Evolutionary conservation across 1,284 basidiomycete genomes (phyloP).

Genomic region (Golubevia pallescens): DNA sequence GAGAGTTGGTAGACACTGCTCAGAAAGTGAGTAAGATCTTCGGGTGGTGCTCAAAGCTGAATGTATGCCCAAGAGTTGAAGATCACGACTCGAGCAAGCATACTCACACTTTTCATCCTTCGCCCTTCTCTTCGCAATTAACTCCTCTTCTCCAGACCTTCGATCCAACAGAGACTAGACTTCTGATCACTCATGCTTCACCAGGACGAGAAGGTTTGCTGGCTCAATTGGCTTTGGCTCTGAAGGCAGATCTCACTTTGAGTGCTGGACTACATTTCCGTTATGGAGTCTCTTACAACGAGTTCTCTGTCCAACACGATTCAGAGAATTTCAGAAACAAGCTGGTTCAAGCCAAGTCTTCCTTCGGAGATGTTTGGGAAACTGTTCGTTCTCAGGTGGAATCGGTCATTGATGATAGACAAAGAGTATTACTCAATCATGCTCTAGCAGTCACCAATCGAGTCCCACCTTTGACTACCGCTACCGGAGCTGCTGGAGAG

Average conservation of each 20-base stretch:
- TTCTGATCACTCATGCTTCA: constrained; percentile 89
- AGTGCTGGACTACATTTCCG: constrained; percentile 97
- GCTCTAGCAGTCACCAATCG: constrained; percentile 83
- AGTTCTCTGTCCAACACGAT: constrained; percentile 90
- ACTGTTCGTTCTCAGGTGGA: constrained; percentile 91
- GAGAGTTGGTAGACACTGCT: constrained; percentile 95
- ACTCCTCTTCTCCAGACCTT: constrained; percentile 66
- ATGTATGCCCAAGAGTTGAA: too few relatives aligned
- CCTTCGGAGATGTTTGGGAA: constrained; percentile 90
- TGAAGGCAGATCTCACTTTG: constrained; percentile 92
- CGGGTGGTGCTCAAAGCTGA: too few relatives aligned
- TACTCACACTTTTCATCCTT: too few relatives aligned
- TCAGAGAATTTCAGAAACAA: constrained; percentile 88
- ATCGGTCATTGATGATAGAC: constrained; percentile 86
- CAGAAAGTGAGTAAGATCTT: too few relatives aligned
- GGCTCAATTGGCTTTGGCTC: constrained; percentile 82
- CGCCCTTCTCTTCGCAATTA: not conserved
- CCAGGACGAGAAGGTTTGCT: constrained; percentile 92
- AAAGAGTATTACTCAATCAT: constrained; percentile 86
- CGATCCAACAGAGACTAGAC: constrained; percentile 88
- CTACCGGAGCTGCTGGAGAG: constrained; percentile 71
- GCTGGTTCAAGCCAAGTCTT: constrained; percentile 77
- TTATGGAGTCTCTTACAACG: constrained; percentile 93
- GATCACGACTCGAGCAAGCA: too few relatives aligned
- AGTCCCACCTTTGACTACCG: constrained; percentile 72